phyloP scores from a whole-genome alignment of 768 basidiomycete species.

The Agrocybe chaxingu region DNA sequence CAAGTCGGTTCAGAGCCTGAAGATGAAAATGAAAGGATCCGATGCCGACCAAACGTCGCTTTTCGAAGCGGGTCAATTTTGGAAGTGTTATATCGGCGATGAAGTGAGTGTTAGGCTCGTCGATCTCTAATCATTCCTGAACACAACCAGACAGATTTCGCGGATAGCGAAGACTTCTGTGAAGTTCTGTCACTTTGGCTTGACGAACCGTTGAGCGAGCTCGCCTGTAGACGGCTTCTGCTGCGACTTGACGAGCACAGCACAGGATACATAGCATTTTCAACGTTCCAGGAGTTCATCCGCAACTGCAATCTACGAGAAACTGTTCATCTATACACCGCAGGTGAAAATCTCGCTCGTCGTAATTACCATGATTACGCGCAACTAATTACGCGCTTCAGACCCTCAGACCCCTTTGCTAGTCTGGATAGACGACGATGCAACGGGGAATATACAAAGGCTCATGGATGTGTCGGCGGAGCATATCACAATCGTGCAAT shows the following conservation, averaged over 20 bases:
- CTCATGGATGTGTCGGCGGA: constrained; percentile 14
- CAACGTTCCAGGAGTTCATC: constrained; percentile 20
- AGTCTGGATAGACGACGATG: constrained; percentile 25
- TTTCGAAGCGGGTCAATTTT: constrained; percentile 17
- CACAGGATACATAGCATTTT: constrained; percentile 18
- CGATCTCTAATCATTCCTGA: neutral
- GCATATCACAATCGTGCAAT: constrained; percentile 19
- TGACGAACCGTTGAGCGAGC: constrained; percentile 13
- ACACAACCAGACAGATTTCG: constrained; percentile 12
- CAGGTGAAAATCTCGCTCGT: constrained; percentile 2
- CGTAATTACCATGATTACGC: neutral
- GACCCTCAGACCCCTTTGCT: constrained; percentile 17
- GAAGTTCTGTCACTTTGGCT: constrained; percentile 17
- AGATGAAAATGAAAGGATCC: constrained; percentile 2
- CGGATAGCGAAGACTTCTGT: constrained; percentile 17
- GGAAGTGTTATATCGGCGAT: constrained; percentile 21
- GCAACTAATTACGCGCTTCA: neutral
- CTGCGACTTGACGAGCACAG: constrained; percentile 22
- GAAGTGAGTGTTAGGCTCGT: constrained; percentile 13
- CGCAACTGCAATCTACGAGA: constrained; percentile 16
- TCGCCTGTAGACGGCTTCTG: constrained; percentile 17
- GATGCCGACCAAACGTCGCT: neutral
- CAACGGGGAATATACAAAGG: constrained; percentile 11
- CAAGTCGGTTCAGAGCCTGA: constrained; percentile 5
- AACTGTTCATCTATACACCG: constrained; percentile 14